Base-by-base conservation (phyloP, 2,329 filamentous ascomycete species). In the Eurotiales sp. region DNA sequence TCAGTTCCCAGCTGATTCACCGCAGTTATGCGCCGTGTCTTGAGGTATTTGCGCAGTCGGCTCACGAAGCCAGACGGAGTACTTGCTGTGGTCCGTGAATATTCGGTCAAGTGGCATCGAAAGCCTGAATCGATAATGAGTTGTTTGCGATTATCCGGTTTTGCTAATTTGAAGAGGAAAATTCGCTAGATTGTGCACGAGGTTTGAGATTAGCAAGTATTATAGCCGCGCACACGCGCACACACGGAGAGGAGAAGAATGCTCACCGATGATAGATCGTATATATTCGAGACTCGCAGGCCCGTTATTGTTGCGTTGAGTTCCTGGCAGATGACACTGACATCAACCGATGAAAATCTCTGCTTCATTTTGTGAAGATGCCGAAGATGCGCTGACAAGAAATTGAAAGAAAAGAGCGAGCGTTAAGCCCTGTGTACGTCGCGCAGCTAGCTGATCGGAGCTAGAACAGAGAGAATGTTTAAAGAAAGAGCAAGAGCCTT, bases 81-180 rank as follows among this genome's bases (percentile, higher is more conserved):
- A 15, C 87, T 82, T 4, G 91, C 89, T 1, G 92, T 92, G 1
- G 90, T 87, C 58, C 93, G 87, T 23, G 88, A 84, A 74, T 96
- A 99, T 61, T 87, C 84, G 27, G 93, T 97, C 53, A 97, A 78
- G 67, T 99, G 93, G 70, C 90, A 95, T 65, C 93, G 90, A 71
- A 99, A 99, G 25, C 93, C 93, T 1, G 89, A 93, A 68, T 99
- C 93, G 61, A 99, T 84, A 46, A 99, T 78, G 23, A 99, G 79
- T 68, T 97, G 92, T 66, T 93, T 86, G 70, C 91, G 90, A 59
- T 86, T 81, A 64, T 92, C 86, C 39, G 92, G 90, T 68, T 93
- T 95, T 50, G 90, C 85, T 66, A 99, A 93, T 67, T 96, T 97
- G 70, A 99, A 81, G 22, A 97, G 84, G 65, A 97, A 89, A 64